phyloP scores from a whole-genome alignment of 1,139 yeast species.

The Geotrichum australiense region DNA sequence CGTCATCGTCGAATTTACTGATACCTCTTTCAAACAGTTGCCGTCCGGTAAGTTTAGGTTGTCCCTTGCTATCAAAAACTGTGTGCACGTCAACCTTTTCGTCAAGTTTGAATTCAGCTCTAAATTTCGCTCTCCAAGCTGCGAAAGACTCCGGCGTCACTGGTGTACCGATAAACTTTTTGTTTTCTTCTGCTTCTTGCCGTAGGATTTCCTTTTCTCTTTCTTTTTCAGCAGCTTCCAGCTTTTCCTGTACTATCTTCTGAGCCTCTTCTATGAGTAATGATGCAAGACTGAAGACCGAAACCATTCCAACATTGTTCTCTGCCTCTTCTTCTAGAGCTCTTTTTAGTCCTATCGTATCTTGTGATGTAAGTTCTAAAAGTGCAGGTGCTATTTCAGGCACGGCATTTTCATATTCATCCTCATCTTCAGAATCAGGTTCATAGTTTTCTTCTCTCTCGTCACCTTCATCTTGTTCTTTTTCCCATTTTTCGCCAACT shows the following conservation, averaged over 20 bases:
- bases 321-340: constrained; percentile 48
- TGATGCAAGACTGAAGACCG: constrained; percentile 72
- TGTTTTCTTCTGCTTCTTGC: constrained; percentile 65
- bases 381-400: constrained; percentile 16
- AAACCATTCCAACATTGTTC: constrained; percentile 76
- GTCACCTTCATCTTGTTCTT: constrained; percentile 30
- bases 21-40: constrained; percentile 87
- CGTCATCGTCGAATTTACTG: constrained; percentile 55
- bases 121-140: constrained; percentile 62
- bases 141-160: constrained; percentile 67
- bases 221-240: constrained; percentile 48
- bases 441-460: constrained; percentile 40
- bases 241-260: constrained; percentile 48
- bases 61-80: constrained; percentile 55
- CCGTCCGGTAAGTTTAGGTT: constrained; percentile 62
- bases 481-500: constrained; percentile 33
- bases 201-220: constrained; percentile 53
- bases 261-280: constrained; percentile 78
- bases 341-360: constrained; percentile 41
- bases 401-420: constrained; percentile 13
- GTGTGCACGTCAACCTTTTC: constrained; percentile 45
- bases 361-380: constrained; percentile 26
- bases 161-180: constrained; percentile 66
- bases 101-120: constrained; percentile 47
- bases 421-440: constrained; percentile 34